Base-by-base conservation (phyloP, 2,329 filamentous ascomycete genomes). In the Aspergillus felis region DNA sequence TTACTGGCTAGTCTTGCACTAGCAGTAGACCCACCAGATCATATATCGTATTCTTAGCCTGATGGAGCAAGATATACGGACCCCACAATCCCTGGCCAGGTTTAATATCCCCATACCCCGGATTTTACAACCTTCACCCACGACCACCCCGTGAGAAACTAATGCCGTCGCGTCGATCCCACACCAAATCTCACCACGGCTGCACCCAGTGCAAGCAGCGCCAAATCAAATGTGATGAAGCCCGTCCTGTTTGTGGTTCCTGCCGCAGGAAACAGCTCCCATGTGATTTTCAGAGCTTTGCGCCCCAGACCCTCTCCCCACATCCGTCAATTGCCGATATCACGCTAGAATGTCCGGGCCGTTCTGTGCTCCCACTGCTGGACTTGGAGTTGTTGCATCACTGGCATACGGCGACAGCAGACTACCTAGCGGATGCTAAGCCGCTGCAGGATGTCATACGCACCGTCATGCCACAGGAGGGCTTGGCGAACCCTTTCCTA, bases 151-250 rank as follows among this genome's bases (percentile, higher is more conserved):
- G 12, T 12, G 32, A 35, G 32, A 17, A 14, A 35, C 12, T 12
- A 24, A 60, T 60, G 57, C 57, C 57, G 24, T 51, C 46, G 24
- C 57, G 57, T 24, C 51, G 57, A n/a, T 50, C 55, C 29, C 55
- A 60, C n/a, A 22, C 20, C 10, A 60, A 57, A 20, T 60, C 57
- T 7, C 57, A 60, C 29, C 57, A 60, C 7, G 59, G 58, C 28
- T 62, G 60, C 28, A 20, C 35, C 28, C 56, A 61, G 22, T 62
- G 60, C 50, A 62, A 62, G 38, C 54, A 54, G 10, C 60, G 60
- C 20, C 41, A 58, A 28, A 59, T 62, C 5, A 62, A 62, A 52
- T 62, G 60, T 17, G 58, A 62, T 25, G 60, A 62, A 29, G 25
- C 35, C 14, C 60, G 54, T 6, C 60, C 60, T 12, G 22, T n/a